These are phyloP conservation scores for Lycium barbarum DNA, from an alignment of 257 asterid genomes.

Conservation along the genomic window DNA sequence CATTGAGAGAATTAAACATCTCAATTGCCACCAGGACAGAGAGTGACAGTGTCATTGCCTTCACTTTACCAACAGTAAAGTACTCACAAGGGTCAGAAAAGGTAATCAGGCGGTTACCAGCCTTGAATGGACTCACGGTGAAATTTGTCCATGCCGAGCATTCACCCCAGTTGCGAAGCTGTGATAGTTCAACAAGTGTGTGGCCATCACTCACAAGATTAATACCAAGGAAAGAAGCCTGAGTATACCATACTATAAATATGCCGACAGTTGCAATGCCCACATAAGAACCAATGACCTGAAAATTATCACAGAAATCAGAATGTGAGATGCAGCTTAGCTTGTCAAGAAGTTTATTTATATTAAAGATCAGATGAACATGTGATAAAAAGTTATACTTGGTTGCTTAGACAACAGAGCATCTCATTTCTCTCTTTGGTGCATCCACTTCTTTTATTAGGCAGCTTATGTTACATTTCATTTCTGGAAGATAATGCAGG, in stretches of 20 bases:
- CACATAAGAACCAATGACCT: conserved; percentile 88
- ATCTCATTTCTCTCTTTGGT: neutral
- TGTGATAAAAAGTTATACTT: conserved; percentile 12
- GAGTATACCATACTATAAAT: conserved; percentile 88
- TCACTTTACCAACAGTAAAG: conserved; percentile 74
- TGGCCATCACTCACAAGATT: conserved; percentile 75
- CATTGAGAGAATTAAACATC: conserved; percentile 88
- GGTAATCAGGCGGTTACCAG: conserved; percentile 55
- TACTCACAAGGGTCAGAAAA: conserved; percentile 80
- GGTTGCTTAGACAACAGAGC: neutral
- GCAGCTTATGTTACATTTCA: neutral
- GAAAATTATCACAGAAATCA: conserved; percentile 34
- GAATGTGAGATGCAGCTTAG: neutral
- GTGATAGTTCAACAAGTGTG: conserved; percentile 70
- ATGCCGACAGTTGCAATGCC: conserved; percentile 91
- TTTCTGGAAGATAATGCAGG: conserved; percentile 2
- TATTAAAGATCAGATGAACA: neutral
- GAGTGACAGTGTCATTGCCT: conserved; percentile 86
- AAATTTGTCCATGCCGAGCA: conserved; percentile 84
- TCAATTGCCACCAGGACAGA: conserved; percentile 88
- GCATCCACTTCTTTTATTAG: neutral
- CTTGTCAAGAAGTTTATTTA: neutral
- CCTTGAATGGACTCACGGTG: conserved; percentile 71
- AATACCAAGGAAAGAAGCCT: conserved; percentile 74
- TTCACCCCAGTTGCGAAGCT: conserved; percentile 92